phyloP scores from a whole-genome alignment of 176 grass and related monocot genomes.

The Phoenix roebelenii region DNA sequence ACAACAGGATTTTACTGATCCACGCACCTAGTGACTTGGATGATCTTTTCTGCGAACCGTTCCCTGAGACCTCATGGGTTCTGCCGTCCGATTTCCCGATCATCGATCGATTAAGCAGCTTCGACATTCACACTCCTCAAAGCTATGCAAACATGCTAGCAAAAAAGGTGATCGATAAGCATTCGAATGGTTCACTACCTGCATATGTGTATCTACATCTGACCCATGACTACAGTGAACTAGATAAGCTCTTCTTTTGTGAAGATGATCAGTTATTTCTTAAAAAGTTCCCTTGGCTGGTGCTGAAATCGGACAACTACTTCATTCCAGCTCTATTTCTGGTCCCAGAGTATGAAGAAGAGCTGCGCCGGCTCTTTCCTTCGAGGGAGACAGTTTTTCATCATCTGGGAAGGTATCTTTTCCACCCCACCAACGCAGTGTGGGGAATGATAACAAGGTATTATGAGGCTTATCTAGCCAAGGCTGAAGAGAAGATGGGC shows the following conservation, averaged over 20 bases:
- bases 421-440: slow-evolving; percentile 53
- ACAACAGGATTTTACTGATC: slow-evolving; percentile 56
- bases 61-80: slow-evolving; percentile 68
- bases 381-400: slow-evolving; percentile 55
- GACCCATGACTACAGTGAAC: slow-evolving; percentile 32
- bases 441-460: slow-evolving; percentile 61
- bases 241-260: slow-evolving; percentile 65
- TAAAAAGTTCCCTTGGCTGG: slow-evolving; percentile 70
- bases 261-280: slow-evolving; percentile 57
- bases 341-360: slow-evolving; percentile 41
- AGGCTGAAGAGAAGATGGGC: slow-evolving; percentile 66
- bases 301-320: slow-evolving; percentile 77
- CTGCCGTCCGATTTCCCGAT: slow-evolving; percentile 49
- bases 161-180: slow-evolving; percentile 17
- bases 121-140: slow-evolving; percentile 39
- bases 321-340: slow-evolving; percentile 74
- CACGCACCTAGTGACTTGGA: slow-evolving; percentile 41
- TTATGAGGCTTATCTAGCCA: slow-evolving; percentile 61
- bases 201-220: slow-evolving; percentile 64
- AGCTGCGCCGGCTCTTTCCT: slow-evolving; percentile 55
- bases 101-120: slow-evolving; percentile 20
- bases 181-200: slow-evolving; percentile 33
- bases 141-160: slow-evolving; percentile 74
- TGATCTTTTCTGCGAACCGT: slow-evolving; percentile 78
- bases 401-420: slow-evolving; percentile 66